Base-by-base conservation (phyloP, 495 filamentous ascomycete genomes). In the Pseudoneurospora amorphoporcata region DNA sequence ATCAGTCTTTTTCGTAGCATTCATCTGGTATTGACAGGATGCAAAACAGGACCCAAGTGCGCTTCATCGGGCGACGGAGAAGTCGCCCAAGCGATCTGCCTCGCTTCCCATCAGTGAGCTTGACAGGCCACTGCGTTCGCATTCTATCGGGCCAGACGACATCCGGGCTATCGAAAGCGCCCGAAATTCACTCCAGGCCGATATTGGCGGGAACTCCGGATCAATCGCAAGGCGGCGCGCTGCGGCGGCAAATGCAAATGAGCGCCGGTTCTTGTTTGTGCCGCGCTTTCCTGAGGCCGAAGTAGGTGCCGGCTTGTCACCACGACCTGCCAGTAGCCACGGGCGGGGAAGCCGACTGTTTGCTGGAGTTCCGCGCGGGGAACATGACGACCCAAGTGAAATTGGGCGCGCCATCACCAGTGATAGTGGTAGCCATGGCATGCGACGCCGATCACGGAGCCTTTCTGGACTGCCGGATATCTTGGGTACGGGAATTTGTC, bases 341-440 rank as follows among this genome's bases (percentile, higher is more conserved):
- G 85, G 82, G 6, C 83, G 86, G 39, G 83, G 78, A 40, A 77
- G 81, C 70, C 73, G 75, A 58, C 61, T 75, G 4, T 77, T 39
- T 1, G 72, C 17, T 8, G 71, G 70, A 12, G 23, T 23, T 2
- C 4, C 53, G 19, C 65, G 70, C 16, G 73, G 74, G 17, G 80
- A 80, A 2, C 9, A 61, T 23, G 80, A 83, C 4, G 81, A 85
- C 68, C 82, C 83, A 3, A 79, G 81, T 43, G 83, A 81, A 71
- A 87, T 88, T 23, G 87, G 86, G 39, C 83, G 84, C 32, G 87
- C 87, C 61, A 83, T 88, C 37, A 86, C 86, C 5, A 85, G 82
- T 70, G 84, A 87, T 72, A 81, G 76, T 65, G 73, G 75, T 6
- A 71, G 47, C 47, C 19, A 76, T 17, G 76, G 72, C 32, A 78